Conservation (phyloP, 2,329 filamentous ascomycete species). For the Falciphora oryzae region DNA sequence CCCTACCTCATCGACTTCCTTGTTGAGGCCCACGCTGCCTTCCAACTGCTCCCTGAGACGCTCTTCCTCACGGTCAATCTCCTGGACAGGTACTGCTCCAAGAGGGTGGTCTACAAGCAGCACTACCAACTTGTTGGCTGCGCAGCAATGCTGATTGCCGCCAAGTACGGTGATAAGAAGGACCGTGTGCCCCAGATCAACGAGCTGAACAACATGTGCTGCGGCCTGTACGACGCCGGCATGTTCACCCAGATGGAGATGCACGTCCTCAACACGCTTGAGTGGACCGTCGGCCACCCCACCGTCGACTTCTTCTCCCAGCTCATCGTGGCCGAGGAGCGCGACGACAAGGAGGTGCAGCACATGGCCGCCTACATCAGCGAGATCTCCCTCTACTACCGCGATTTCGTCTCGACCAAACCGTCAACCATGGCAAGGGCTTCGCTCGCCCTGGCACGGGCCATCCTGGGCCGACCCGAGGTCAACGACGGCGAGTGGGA, state of each 20-base stretch:
- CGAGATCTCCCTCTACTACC: slow-evolving; percentile 93
- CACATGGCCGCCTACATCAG: slow-evolving; percentile 92
- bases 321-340: slow-evolving; percentile 75
- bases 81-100: slow-evolving; percentile 95
- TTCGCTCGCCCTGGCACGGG: slow-evolving; percentile 78
- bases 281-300: slow-evolving; percentile 93
- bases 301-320: slow-evolving; percentile 94
- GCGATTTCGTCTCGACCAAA: slow-evolving; percentile 89
- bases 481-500: slow-evolving; percentile 72
- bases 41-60: slow-evolving; percentile 86
- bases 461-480: slow-evolving; percentile 77
- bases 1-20: slow-evolving; percentile 97
- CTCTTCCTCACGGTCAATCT: slow-evolving; percentile 95
- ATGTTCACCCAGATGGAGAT: slow-evolving; percentile 99
- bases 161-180: slow-evolving; percentile 99
- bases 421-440: slow-evolving; percentile 88
- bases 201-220: slow-evolving; percentile 99
- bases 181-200: slow-evolving; percentile 96
- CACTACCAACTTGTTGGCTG: slow-evolving; percentile 98
- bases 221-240: slow-evolving; percentile 93
- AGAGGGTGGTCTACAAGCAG: slow-evolving; percentile 96
- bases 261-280: slow-evolving; percentile 95
- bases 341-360: slow-evolving; percentile 78
- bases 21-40: slow-evolving; percentile 90
- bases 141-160: slow-evolving; percentile 89